Evolutionary conservation across 148 eudicot genomes (phyloP), one percentile per base, ranked within the genome.

Genomic region (Heliamphora exappendiculata): DNA sequence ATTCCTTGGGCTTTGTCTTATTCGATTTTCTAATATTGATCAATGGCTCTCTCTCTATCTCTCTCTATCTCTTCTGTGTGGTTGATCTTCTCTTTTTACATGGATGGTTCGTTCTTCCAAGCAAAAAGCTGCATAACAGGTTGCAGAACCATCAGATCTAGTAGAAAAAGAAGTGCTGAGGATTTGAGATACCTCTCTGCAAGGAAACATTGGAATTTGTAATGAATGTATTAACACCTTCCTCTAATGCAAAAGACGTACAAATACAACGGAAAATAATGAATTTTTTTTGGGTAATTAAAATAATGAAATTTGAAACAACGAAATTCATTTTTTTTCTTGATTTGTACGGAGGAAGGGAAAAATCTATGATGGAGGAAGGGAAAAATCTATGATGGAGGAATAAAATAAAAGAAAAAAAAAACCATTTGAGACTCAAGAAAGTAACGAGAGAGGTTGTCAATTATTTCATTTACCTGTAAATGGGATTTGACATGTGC

Each of bases 401-500:
- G 3, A 80, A 78, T 24, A 69, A 42, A 39, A 69, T 22, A 33
- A 69, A 26, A 33, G 34, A 44, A 14, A 29, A 37, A 5, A 68
- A 39, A 39, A 17, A 68, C 63, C 74, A 8, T 16, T 37, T 22
- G 12, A 16, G n/a, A 59, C 55, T 1, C 29, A 14, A 29, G 7
- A 36, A 68, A 68, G 54, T 26, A 58, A 26, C 8, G 34, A 29
- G 5, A n/a, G n/a, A n/a, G n/a, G n/a, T n/a, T 5, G 78, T 4
- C 13, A 26, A 12, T 10, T 6, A 31, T 17, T 73, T 55, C 22
- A 4, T 44, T 62, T 85, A 94, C 98, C 98, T 94, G 98, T 76
- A 94, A 92, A 86, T 94, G 98, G 9, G 97, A 91, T 78, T 94
- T 94, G 67, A 94, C 98, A 87, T 94, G 98, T 42, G 98, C 97